These are phyloP conservation scores for Trametes coccinea DNA, from an alignment of 768 basidiomycete genomes.

Conservation along the genomic window DNA sequence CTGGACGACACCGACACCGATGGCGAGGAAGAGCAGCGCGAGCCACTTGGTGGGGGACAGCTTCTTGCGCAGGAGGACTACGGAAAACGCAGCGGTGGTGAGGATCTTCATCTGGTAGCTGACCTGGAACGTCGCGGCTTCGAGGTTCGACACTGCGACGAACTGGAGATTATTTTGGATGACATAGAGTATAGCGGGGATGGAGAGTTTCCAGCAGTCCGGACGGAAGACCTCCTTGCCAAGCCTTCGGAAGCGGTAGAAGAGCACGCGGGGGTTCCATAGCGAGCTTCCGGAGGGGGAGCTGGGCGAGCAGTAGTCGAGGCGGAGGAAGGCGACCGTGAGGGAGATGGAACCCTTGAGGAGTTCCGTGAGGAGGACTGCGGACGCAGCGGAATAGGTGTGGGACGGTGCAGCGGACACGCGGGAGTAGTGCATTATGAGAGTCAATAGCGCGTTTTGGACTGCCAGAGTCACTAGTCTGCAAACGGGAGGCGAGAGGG, in stretches of 20 bases:
- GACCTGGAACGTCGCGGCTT: constrained; percentile 96
- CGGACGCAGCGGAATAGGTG: constrained; percentile 90
- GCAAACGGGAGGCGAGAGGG: not conserved
- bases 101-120: constrained; percentile 99
- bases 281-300: constrained; percentile 35
- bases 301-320: constrained; percentile 40
- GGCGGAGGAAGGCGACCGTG: constrained; percentile 72
- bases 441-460: constrained; percentile 87
- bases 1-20: constrained; percentile 94
- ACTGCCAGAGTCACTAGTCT: constrained; percentile 84
- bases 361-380: constrained; percentile 92
- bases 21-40: constrained; percentile 81
- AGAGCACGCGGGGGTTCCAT: constrained; percentile 38
- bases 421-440: constrained; percentile 97
- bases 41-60: constrained; percentile 82
- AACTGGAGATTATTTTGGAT: constrained; percentile 98
- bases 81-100: constrained; percentile 92
- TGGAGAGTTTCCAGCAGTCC: constrained; percentile 97
- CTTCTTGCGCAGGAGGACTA: constrained; percentile 74
- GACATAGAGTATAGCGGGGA: constrained; percentile 93
- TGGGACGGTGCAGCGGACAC: constrained; percentile 73
- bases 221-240: constrained; percentile 74
- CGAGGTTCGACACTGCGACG: constrained; percentile 92
- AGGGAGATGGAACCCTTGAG: constrained; percentile 90
- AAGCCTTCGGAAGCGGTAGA: constrained; percentile 55